These are phyloP conservation scores for Aspergillus nomiae DNA, from an alignment of 2,329 filamentous ascomycete genomes.

Conservation along the genomic window DNA sequence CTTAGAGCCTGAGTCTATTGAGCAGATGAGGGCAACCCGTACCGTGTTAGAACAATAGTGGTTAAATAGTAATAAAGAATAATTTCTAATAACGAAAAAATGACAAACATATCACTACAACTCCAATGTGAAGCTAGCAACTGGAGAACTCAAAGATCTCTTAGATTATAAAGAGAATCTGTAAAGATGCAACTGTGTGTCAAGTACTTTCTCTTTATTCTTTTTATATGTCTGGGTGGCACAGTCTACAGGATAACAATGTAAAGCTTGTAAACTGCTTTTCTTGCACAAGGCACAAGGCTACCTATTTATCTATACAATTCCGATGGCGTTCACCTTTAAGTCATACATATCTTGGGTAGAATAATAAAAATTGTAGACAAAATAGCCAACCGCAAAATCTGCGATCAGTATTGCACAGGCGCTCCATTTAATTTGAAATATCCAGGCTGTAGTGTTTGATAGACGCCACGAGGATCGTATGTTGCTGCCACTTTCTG, in stretches of 20 bases:
- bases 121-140: neutral
- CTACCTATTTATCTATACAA: neutral
- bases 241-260: neutral
- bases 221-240: too few relatives aligned
- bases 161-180: neutral
- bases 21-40: neutral
- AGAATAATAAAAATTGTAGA: neutral
- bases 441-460: slow-evolving; percentile 44
- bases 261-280: neutral
- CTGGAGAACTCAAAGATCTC: neutral
- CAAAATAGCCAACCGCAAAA: neutral
- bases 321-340: neutral
- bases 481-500: slow-evolving; percentile 38
- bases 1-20: too few relatives aligned
- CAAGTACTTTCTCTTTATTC: too few relatives aligned
- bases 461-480: slow-evolving; percentile 45
- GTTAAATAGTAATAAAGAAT: neutral
- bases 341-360: neutral
- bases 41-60: neutral
- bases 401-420: neutral
- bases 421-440: slow-evolving; percentile 41
- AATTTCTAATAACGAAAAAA: neutral
- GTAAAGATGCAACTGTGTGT: neutral
- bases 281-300: neutral
- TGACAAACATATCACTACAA: neutral